These are phyloP conservation scores for Gossypium schwendimanii DNA, from an alignment of 441 rosid genomes.

Conservation along the genomic window DNA sequence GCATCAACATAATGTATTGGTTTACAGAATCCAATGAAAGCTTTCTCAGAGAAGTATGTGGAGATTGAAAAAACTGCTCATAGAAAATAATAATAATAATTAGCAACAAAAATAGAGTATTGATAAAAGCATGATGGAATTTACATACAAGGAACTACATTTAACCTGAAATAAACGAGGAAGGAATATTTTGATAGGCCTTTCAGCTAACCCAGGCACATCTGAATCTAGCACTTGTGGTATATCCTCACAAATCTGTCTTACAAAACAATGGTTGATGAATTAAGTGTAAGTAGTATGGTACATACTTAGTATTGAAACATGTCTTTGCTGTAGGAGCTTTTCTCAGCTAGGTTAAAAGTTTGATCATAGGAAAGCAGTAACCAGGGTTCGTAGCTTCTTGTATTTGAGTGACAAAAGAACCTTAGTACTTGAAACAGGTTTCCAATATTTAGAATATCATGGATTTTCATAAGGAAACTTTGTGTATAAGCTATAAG, in stretches of 20 bases:
- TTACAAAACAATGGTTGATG: conserved; percentile 10
- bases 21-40: conserved; percentile 88
- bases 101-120: neutral
- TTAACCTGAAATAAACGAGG: conserved; percentile 83
- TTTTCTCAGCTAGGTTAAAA: neutral
- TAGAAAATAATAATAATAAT: conserved; percentile 12
- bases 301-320: neutral
- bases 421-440: neutral
- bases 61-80: conserved; percentile 91
- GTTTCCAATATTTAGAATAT: neutral
- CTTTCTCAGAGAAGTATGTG: conserved; percentile 77
- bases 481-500: neutral
- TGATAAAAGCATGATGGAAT: neutral
- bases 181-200: conserved; percentile 78
- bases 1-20: conserved; percentile 89
- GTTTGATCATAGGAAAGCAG: conserved; percentile 2
- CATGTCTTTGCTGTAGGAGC: neutral
- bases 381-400: neutral
- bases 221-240: conserved; percentile 89
- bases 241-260: conserved; percentile 92
- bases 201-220: conserved; percentile 80
- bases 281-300: neutral
- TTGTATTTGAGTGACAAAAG: neutral
- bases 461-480: neutral
- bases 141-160: neutral